Evolutionary conservation across 2,329 filamentous ascomycete genomes (phyloP).

Genomic region (Fusarium algeriense): DNA sequence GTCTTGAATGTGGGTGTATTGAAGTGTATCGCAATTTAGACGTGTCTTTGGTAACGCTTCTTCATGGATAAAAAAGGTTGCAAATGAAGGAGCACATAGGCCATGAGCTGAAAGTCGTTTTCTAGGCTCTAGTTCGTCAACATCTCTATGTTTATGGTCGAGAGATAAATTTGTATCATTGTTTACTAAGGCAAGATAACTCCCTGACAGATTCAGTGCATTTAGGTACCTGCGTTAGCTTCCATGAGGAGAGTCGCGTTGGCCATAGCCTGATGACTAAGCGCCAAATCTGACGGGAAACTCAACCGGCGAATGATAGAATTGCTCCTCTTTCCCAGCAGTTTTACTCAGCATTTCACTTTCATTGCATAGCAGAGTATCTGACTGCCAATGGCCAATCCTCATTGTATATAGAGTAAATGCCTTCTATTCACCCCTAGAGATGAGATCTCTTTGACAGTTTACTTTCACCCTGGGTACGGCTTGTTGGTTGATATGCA

Average conservation of each 20-base stretch:
- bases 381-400: too few species aligned
- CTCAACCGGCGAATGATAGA: background rate
- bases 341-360: background rate
- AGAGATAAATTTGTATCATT: background rate
- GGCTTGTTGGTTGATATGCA: background rate
- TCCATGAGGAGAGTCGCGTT: background rate
- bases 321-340: background rate
- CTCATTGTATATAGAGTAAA: background rate
- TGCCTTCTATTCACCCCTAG: background rate
- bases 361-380: background rate
- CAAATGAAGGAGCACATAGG: background rate
- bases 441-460: background rate
- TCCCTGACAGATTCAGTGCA: background rate
- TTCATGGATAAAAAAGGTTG: background rate
- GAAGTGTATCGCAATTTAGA: background rate
- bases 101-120: background rate
- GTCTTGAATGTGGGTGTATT: background rate
- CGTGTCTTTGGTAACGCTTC: slow-evolving; percentile 4
- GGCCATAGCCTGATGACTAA: slow-evolving; percentile 1
- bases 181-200: background rate
- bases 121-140: background rate
- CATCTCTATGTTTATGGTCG: background rate
- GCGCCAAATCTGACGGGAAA: background rate
- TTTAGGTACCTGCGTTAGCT: background rate
- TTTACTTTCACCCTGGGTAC: background rate